phyloP scores from a whole-genome alignment of 192 early-diverging fungal genomes.

The Chytriomyces sp. region DNA sequence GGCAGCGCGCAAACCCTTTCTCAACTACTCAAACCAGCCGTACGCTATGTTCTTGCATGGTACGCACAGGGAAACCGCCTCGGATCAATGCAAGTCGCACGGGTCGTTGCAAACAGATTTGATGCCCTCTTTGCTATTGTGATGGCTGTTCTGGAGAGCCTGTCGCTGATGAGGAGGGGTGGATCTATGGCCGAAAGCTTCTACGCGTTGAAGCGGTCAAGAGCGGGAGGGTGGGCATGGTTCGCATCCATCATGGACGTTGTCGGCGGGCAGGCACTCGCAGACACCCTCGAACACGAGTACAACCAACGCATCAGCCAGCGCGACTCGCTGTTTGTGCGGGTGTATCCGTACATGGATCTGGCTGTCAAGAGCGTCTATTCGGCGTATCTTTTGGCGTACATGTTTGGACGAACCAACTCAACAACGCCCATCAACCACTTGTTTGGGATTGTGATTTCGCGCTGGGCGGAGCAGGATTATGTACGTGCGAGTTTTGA shows the following conservation, averaged over 20 bases:
- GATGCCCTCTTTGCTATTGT: constrained; percentile 82
- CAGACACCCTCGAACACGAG: background rate
- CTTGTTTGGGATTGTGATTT: constrained; percentile 75
- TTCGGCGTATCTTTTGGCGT: constrained; percentile 58
- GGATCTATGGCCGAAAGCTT: constrained; percentile 91
- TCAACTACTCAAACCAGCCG: constrained; percentile 82
- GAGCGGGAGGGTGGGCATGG: constrained; percentile 62
- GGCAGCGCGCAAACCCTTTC: constrained; percentile 82
- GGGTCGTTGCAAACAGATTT: constrained; percentile 35
- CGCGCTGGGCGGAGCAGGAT: constrained; percentile 80
- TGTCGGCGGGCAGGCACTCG: constrained; percentile 22
- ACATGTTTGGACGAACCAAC: constrained; percentile 82
- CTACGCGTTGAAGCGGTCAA: constrained; percentile 70
- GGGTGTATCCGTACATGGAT: constrained; percentile 62
- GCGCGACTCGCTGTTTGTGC: background rate
- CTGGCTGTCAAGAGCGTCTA: constrained; percentile 69
- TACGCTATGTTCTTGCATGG: constrained; percentile 81
- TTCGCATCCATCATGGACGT: constrained; percentile 57
- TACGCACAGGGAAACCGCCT: constrained; percentile 79
- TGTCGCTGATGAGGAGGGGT: background rate
- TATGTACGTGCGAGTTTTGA: constrained; percentile 64
- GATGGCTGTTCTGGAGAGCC: constrained; percentile 58
- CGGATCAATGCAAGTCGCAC: constrained; percentile 68
- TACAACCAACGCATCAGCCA: background rate
- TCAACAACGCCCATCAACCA: constrained; percentile 87